Evolutionary conservation across 805 yeast genomes (phyloP).

Genomic region (Diddensiella santjacobensis): DNA sequence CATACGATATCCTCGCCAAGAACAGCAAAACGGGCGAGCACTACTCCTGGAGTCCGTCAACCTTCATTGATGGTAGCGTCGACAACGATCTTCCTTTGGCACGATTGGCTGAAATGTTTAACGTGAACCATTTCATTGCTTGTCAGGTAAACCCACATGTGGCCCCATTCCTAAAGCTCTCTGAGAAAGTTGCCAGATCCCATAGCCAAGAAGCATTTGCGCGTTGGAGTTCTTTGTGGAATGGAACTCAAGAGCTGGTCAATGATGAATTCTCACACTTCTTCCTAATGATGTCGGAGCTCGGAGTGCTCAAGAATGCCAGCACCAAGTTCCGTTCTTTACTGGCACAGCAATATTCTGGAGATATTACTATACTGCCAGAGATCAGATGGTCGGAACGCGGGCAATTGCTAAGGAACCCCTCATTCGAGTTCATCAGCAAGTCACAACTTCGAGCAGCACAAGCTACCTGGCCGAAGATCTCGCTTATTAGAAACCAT

Average conservation of each 20-base stretch:
- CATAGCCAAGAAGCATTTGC: conserved; percentile 5
- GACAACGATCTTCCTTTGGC: conserved; percentile 91
- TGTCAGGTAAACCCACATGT: conserved; percentile 98
- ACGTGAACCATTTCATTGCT: conserved; percentile 94
- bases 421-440: conserved; percentile 69
- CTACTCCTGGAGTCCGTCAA: conserved; percentile 77
- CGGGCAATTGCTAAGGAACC: conserved; percentile 66
- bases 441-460: conserved; percentile 79
- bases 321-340: conserved; percentile 72
- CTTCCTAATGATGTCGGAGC: conserved; percentile 65
- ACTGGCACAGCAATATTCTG: conserved; percentile 82
- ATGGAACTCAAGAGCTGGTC: conserved; percentile 48
- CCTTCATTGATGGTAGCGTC: conserved; percentile 94
- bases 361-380: conserved; percentile 91
- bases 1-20: conserved; percentile 81
- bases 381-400: conserved; percentile 58
- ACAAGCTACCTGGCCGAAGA: conserved; percentile 88
- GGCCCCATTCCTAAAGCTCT: conserved; percentile 63
- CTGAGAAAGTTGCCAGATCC: conserved; percentile 14
- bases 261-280: conserved; percentile 75
- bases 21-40: conserved; percentile 66
- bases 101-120: conserved; percentile 91
- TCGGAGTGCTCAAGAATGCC: conserved; percentile 70
- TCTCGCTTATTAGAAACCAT: conserved; percentile 80
- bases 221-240: conserved; percentile 7